Percentiles rank a stretch among this genome's conserved stretches.
Conservation (phyloP, 306 rosid genomes). For the Hippophae rhamnoides region DNA sequence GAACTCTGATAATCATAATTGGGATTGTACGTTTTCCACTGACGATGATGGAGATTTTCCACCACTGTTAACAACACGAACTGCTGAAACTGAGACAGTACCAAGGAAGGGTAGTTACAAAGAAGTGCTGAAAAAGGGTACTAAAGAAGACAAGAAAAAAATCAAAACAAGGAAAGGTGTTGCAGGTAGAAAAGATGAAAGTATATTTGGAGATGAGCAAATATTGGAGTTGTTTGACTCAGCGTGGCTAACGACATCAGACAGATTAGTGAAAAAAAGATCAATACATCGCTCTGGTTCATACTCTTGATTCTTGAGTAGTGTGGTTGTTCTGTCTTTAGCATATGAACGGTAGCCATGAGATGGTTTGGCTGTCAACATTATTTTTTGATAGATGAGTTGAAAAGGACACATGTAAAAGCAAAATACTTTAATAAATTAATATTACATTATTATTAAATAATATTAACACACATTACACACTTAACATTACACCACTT, state of each 20-base stretch:
- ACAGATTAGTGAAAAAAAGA: not conserved
- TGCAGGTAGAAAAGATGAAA: slow-evolving; percentile 12
- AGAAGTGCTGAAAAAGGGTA: slow-evolving; percentile 35
- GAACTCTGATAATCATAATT: slow-evolving; percentile 9
- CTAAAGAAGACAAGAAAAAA: slow-evolving; percentile 11
- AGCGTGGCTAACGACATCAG: slow-evolving; percentile 45
- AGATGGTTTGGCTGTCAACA: too few relatives aligned
- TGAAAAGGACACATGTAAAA: too few relatives aligned
- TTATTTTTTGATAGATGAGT: too few relatives aligned
- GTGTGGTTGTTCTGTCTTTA: too few relatives aligned
- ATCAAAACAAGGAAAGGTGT: slow-evolving; percentile 9
- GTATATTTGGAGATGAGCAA: slow-evolving; percentile 19
- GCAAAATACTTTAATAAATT: too few relatives aligned
- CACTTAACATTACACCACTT: too few relatives aligned
- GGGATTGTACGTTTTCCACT: not conserved
- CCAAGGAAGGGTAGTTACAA: slow-evolving; percentile 23
- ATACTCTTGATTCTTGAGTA: not conserved
- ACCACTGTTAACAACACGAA: slow-evolving; percentile 19
- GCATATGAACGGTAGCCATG: too few relatives aligned
- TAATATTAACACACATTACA: too few relatives aligned
- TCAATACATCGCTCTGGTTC: not conserved
- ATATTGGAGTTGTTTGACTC: slow-evolving; percentile 57
- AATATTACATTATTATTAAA: too few relatives aligned
- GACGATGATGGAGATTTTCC: slow-evolving; percentile 14
- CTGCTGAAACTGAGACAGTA: slow-evolving; percentile 13